Evolutionary conservation across 352 stramenopile genomes (phyloP).

Genomic region (Phytophthora uliginosa): DNA sequence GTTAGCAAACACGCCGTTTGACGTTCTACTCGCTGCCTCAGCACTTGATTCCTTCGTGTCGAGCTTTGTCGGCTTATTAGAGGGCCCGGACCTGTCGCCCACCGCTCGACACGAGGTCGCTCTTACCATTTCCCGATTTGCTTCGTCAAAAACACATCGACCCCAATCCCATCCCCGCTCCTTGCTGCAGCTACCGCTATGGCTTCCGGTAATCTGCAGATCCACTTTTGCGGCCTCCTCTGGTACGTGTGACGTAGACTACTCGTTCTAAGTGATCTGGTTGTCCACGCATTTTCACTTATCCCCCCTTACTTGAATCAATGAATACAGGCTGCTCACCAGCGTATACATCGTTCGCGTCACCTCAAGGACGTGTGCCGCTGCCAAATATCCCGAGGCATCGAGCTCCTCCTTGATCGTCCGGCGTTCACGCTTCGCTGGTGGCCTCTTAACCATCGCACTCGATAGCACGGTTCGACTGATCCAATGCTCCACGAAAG

Average conservation of each 20-base stretch:
- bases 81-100: background rate
- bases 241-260: constrained; percentile 10
- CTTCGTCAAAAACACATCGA: constrained; percentile 14
- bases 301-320: background rate
- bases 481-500: constrained; percentile 4
- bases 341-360: constrained; percentile 17
- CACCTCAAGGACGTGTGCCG: background rate
- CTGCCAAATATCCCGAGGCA: background rate
- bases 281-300: background rate
- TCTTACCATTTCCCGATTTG: constrained; percentile 25
- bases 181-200: constrained; percentile 3
- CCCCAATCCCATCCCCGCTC: background rate
- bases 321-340: constrained; percentile 12
- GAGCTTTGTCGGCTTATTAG: background rate
- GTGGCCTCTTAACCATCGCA: constrained; percentile 17
- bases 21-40: background rate
- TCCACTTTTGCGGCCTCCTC: constrained; percentile 13
- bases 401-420: constrained; percentile 10
- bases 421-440: constrained; percentile 13
- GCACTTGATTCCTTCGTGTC: background rate
- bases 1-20: background rate
- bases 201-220: constrained; percentile 21
- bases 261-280: background rate
- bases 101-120: background rate
- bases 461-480: constrained; percentile 11